These are phyloP conservation scores for Zygosaccharomyces pseudobailii DNA, from an alignment of 1,139 yeast genomes.

Conservation along the genomic window DNA sequence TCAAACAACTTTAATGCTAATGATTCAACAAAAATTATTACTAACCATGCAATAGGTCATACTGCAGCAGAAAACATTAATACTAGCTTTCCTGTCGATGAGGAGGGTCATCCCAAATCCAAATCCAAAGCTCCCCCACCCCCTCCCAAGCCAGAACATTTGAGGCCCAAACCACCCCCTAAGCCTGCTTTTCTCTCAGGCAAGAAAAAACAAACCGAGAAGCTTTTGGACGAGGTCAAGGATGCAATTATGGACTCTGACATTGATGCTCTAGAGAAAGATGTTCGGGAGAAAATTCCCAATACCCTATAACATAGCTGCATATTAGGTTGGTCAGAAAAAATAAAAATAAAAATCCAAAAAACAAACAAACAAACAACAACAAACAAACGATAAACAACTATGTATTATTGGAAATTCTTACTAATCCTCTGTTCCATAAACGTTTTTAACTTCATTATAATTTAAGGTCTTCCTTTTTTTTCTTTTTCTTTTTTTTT, in stretches of 20 bases:
- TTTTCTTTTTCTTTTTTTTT: neutral
- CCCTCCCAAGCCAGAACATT: slow-evolving; percentile 26
- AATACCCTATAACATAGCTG: slow-evolving; percentile 7
- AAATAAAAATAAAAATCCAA: too few relatives aligned
- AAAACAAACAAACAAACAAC: too few relatives aligned
- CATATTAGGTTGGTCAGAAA: neutral
- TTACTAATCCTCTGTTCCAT: neutral
- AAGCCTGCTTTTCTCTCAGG: slow-evolving; percentile 28
- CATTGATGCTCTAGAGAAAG: slow-evolving; percentile 8
- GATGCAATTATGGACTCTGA: slow-evolving; percentile 10
- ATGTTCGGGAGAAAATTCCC: slow-evolving; percentile 9
- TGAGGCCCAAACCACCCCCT: slow-evolving; percentile 25
- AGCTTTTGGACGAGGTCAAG: neutral
- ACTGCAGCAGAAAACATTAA: neutral
- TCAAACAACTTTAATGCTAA: neutral
- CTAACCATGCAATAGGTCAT: neutral
- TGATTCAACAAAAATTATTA: neutral
- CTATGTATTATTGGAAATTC: neutral
- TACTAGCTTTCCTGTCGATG: neutral
- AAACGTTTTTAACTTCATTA: neutral
- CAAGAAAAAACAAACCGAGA: slow-evolving; percentile 8
- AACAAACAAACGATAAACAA: neutral
- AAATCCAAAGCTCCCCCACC: slow-evolving; percentile 16
- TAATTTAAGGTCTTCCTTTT: neutral
- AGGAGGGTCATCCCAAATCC: slow-evolving; percentile 3